These are phyloP conservation scores for Wickerhamiella dianesei DNA, from an alignment of 805 yeast species.

Conservation along the genomic window DNA sequence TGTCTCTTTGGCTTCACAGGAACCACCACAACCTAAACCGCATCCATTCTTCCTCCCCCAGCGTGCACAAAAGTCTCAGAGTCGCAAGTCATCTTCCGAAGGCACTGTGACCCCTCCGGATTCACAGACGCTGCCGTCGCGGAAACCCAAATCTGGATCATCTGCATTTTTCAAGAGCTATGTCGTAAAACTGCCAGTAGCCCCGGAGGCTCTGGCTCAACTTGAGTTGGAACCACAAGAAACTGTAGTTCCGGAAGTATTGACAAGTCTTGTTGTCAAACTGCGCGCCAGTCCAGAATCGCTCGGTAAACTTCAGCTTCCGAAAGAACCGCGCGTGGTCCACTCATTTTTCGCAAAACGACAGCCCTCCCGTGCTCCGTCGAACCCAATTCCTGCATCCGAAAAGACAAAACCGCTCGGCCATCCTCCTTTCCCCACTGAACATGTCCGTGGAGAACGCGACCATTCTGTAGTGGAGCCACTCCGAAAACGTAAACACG, in stretches of 20 bases:
- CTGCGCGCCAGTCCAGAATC: neutral
- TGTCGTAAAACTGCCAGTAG: too few species aligned
- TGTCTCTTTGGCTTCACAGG: too few species aligned
- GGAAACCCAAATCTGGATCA: too few species aligned
- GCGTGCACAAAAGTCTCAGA: neutral
- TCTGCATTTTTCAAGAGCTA: too few species aligned
- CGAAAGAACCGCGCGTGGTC: neutral
- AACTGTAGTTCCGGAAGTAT: too few species aligned
- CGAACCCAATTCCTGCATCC: neutral
- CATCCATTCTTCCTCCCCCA: neutral
- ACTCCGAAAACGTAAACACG: neutral
- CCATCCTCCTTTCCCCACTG: constrained; percentile 1
- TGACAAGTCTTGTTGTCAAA: neutral
- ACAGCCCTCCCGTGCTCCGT: constrained; percentile 1
- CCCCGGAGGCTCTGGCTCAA: too few species aligned
- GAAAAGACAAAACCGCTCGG: neutral
- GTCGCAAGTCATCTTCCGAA: too few species aligned
- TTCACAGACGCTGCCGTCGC: too few species aligned
- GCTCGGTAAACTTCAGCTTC: constrained; percentile 4
- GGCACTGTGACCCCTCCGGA: too few species aligned
- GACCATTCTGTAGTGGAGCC: neutral
- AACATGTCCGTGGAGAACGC: neutral
- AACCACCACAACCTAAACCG: too few species aligned
- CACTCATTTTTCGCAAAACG: constrained; percentile 17
- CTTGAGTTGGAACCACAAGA: too few species aligned